phyloP scores from a whole-genome alignment of 2,329 filamentous ascomycete genomes.

The Aspergillus carbonarius region DNA sequence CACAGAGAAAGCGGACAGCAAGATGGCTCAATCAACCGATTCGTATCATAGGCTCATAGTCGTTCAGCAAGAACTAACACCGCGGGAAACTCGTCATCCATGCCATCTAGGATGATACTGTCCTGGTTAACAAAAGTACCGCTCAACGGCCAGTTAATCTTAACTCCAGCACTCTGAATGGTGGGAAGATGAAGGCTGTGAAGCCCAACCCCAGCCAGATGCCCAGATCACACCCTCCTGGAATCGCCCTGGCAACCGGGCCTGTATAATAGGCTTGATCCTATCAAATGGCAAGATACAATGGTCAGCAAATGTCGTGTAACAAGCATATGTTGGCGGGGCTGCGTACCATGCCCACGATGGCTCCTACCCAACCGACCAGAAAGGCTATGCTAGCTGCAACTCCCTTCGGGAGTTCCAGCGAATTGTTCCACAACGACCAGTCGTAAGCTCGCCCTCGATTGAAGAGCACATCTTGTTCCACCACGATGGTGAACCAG shows the following conservation, averaged over 20 bases:
- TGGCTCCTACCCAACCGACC: constrained; percentile 42
- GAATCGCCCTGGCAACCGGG: constrained; percentile 33
- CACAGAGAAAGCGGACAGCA: not conserved
- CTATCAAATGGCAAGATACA: constrained; percentile 14
- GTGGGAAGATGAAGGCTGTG: constrained; percentile 35
- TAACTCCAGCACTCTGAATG: constrained; percentile 36
- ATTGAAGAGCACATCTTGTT: constrained; percentile 47
- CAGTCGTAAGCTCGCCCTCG: constrained; percentile 41
- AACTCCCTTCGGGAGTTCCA: constrained; percentile 41
- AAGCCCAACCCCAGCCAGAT: constrained; percentile 39
- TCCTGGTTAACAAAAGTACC: not conserved
- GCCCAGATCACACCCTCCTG: constrained; percentile 38
- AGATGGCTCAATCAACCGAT: not conserved
- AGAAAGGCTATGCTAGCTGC: constrained; percentile 41
- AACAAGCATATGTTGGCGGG: not conserved
- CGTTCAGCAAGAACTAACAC: not conserved
- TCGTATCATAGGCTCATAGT: not conserved
- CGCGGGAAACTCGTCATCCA: not conserved
- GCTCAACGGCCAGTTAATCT: constrained; percentile 28
- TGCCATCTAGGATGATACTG: not conserved
- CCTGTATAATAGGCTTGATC: constrained; percentile 42
- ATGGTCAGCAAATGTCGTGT: not conserved
- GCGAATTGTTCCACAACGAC: constrained; percentile 40
- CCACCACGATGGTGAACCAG: constrained; percentile 43
- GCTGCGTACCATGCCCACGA: constrained; percentile 40